Evolutionary conservation across 148 eudicot species (phyloP).

Genomic region (Rhododendron henanense): DNA sequence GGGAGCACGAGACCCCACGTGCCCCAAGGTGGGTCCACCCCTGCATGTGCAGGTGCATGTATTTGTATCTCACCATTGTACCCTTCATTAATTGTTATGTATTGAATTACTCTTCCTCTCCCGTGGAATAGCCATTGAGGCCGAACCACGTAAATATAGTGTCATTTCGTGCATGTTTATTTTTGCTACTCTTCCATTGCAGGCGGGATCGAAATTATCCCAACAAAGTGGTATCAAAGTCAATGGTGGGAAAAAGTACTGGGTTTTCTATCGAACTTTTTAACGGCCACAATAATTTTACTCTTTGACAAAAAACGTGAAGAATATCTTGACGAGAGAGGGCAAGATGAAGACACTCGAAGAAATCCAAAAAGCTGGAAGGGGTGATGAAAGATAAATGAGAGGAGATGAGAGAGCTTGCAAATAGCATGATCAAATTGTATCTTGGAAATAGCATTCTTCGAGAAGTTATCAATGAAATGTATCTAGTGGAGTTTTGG

Average conservation of each 20-base stretch:
- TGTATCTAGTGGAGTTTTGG: not conserved
- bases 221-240: not conserved
- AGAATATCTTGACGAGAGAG: not conserved
- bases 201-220: too few relatives aligned
- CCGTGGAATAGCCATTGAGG: not conserved
- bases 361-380: not conserved
- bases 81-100: too few relatives aligned
- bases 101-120: too few relatives aligned
- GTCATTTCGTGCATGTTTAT: not conserved
- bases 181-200: not conserved
- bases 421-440: not conserved
- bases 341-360: not conserved
- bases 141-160: too few relatives aligned
- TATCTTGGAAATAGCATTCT: not conserved
- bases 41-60: too few relatives aligned
- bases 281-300: not conserved
- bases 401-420: not conserved
- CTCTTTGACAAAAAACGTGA: not conserved
- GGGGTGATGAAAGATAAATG: not conserved
- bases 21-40: too few relatives aligned
- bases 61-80: too few relatives aligned
- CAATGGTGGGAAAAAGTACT: not conserved
- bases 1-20: too few relatives aligned
- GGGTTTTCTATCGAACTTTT: not conserved
- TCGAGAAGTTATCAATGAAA: not conserved